Evolutionary conservation across 768 basidiomycete species (phyloP).

Genomic region (Lentinula sp.): DNA sequence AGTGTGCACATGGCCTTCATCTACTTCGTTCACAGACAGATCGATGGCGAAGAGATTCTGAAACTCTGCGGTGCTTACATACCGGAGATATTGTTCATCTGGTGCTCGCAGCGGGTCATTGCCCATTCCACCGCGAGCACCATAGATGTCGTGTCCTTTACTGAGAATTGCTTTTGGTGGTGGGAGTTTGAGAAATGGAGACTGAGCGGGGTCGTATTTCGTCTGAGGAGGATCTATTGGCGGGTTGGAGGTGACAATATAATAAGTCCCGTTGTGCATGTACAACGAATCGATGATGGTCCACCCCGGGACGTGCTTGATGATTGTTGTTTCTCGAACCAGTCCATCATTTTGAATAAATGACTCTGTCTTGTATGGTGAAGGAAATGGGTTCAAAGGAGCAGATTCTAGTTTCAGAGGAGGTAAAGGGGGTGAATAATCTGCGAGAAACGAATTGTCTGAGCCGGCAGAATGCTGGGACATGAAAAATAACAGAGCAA

Average conservation of each 20-base stretch:
- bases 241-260: slow-evolving; percentile 61
- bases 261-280: slow-evolving; percentile 74
- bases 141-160: slow-evolving; percentile 49
- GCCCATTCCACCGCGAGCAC: slow-evolving; percentile 37
- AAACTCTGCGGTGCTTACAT: slow-evolving; percentile 69
- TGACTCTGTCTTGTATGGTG: slow-evolving; percentile 4
- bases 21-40: neutral
- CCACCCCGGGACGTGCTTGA: slow-evolving; percentile 87
- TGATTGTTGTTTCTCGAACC: slow-evolving; percentile 57
- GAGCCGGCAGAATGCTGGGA: slow-evolving; percentile 7
- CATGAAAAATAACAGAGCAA: slow-evolving; percentile 16
- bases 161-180: slow-evolving; percentile 66
- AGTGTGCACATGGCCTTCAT: slow-evolving; percentile 47
- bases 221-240: slow-evolving; percentile 36
- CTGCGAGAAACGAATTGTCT: slow-evolving; percentile 14
- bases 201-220: neutral
- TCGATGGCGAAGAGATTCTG: slow-evolving; percentile 53
- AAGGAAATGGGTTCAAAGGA: slow-evolving; percentile 6
- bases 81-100: slow-evolving; percentile 69
- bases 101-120: slow-evolving; percentile 60
- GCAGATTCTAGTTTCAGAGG: neutral
- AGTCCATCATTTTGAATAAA: slow-evolving; percentile 3
- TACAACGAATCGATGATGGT: slow-evolving; percentile 84
- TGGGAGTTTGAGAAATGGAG: slow-evolving; percentile 36
- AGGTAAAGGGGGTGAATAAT: neutral